Percentiles rank a stretch among this genome's conserved stretches.
These are phyloP conservation scores for Lactuca sativa DNA, from an alignment of 129 eudicot genomes.

Conservation along the genomic window DNA sequence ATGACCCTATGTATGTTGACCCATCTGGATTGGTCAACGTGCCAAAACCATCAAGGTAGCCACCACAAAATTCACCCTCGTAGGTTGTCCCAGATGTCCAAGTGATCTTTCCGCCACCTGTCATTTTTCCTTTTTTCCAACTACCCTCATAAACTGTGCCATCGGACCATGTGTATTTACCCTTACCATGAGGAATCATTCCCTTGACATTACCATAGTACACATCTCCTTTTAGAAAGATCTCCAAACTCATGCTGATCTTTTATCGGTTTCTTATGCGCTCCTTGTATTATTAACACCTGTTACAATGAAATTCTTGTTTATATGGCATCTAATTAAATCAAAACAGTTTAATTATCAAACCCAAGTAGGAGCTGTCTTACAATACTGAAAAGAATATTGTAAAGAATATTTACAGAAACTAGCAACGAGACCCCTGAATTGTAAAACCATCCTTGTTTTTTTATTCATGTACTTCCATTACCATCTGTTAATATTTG, in stretches of 20 bases:
- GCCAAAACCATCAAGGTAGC: constrained; percentile 93
- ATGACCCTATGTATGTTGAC: constrained; percentile 70
- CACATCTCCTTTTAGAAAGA: constrained; percentile 64
- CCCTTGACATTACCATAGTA: constrained; percentile 63
- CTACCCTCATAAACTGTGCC: constrained; percentile 87
- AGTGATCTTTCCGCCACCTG: constrained; percentile 76
- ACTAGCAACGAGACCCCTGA: not conserved
- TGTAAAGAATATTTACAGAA: not conserved
- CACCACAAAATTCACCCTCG: constrained; percentile 90
- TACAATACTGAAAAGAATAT: not conserved
- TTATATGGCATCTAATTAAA: no score
- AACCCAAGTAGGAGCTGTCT: no score
- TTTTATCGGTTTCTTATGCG: not conserved
- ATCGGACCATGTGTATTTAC: constrained; percentile 85
- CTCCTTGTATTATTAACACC: not conserved
- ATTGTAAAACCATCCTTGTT: not conserved
- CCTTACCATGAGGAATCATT: constrained; percentile 72
- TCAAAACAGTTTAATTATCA: no score
- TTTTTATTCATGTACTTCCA: not conserved
- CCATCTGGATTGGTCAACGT: constrained; percentile 60
- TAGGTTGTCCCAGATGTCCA: constrained; percentile 76
- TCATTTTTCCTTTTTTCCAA: constrained; percentile 96
- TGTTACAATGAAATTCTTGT: no score
- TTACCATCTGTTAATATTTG: not conserved
- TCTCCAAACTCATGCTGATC: constrained; percentile 54